Base-by-base conservation (phyloP, 1,284 basidiomycete genomes). In the Marasmius fiardii region DNA sequence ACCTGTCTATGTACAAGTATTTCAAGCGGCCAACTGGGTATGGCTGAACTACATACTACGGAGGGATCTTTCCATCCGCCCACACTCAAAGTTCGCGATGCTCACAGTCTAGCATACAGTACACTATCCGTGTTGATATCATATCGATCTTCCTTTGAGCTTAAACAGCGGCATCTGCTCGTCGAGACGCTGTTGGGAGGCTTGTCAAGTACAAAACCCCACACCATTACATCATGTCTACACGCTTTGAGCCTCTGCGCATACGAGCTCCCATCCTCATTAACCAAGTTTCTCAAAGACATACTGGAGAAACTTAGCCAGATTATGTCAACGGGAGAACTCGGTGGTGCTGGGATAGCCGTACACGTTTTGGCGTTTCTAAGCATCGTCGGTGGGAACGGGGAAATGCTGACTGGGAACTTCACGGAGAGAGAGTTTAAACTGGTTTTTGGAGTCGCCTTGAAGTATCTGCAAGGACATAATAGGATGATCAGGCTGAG, bases 291-390 rank as follows among this genome's bases (percentile, higher is more conserved):
- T 41, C 39, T 41, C 39, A 41, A 49, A 33, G 76, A 82, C 39
- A 94, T 98, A 58, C 77, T 99, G 54, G 88, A 92, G 63, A 93
- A 92, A 68, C 81, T 98, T 37, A 90, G 92, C 7, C 92, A 93
- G 66, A 96, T 99, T 70, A 95, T 98, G 83, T 94, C 93, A 2
- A 95, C 31, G n/a, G 24, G 26, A 14, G 24, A 93, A 56, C 88
- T 93, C 3, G 87, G 88, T 51, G 92, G 39, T 41, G 39, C 39
- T 7, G 39, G 39, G 16, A n/a, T 98, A 79, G 92, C 94, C 2
- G 92, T 97, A 10, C 95, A 99, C 68, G 97, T 99, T 67, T 83
- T 99, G 60, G 93, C 93, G 64, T 92, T 99, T 68, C 83, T 99
- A 31, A 84, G 86, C 48, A 89, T 96, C 58, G 82, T 98, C 50